Evolutionary conservation across 2,329 filamentous ascomycete species (phyloP).

Genomic region (Cryphonectria carpinicola): DNA sequence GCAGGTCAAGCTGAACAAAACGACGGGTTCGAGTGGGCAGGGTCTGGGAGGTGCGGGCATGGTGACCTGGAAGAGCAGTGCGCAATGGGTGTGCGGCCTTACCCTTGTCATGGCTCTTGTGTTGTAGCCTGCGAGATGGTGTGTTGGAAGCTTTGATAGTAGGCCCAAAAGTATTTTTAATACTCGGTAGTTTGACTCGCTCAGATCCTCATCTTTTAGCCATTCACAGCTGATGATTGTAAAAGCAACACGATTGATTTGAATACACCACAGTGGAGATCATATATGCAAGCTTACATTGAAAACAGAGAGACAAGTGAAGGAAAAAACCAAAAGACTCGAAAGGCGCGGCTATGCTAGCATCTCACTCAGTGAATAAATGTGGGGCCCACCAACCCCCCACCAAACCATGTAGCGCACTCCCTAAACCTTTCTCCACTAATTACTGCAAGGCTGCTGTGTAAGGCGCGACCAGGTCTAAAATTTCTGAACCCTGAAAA

Average conservation of each 20-base stretch:
- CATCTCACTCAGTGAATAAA: background rate
- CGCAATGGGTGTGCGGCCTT: slow-evolving; percentile 40
- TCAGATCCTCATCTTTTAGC: background rate
- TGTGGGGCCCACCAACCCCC: slow-evolving; percentile 9
- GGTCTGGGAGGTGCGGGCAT: slow-evolving; percentile 39
- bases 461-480: slow-evolving; percentile 15
- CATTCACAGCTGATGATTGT: no score
- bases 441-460: slow-evolving; percentile 25
- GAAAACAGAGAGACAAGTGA: background rate
- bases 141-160: background rate
- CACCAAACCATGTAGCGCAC: slow-evolving; percentile 14
- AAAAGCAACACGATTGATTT: background rate
- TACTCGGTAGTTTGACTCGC: background rate
- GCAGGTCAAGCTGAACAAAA: slow-evolving; percentile 37
- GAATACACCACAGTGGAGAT: no score
- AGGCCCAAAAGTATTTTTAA: background rate
- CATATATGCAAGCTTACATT: background rate
- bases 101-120: slow-evolving; percentile 38
- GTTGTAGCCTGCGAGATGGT: slow-evolving; percentile 31
- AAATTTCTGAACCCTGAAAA: slow-evolving; percentile 24
- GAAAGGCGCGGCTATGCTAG: slow-evolving; percentile 17
- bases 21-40: slow-evolving; percentile 28
- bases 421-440: slow-evolving; percentile 1
- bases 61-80: slow-evolving; percentile 40
- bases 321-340: background rate